Evolutionary conservation across 164 flowering plant genomes (phyloP), one percentile per base, ranked within the genome.

Genomic region (Magnolia sinica): DNA sequence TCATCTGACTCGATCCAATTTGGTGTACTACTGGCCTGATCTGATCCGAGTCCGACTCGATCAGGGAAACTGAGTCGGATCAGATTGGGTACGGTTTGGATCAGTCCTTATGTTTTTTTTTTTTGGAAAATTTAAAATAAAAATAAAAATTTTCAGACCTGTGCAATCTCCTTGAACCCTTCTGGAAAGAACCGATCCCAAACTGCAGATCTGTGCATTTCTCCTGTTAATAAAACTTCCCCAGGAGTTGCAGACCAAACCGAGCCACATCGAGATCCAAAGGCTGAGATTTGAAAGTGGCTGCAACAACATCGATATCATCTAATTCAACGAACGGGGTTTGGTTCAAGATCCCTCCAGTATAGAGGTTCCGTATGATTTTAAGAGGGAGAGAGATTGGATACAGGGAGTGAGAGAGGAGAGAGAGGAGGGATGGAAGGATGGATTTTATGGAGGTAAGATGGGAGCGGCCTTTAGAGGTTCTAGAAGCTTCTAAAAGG

Each of bases 341-440:
- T 81, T 91, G 96, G 52, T 91, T 90, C 13, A 8, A 14, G 16
- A 81, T 70, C 70, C 91, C 93, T 68, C 98, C 94, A 0, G 97
- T 98, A 78, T 96, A 96, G 7, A 96, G 86, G 82, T 94, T 96
- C 76, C 99, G 84, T 18, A 92, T 85, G 70, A 92, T 87, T 80
- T 84, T 87, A 50, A 95, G 70, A 71, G 89, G 79, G 16, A 3
- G 77, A 10, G 23, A 88, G 82, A 81, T 79, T 79, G 7, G 72
- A 72, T 4, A 64, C 8, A 19, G 65, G 50, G 77, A 24, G 65
- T 45, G 27, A 83, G 82, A 71, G 85, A 73, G 80, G 85, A 63
- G 76, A 27, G 19, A 89, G 91, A n/a, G 87, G 84, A 22, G 90
- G 80, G 45, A 84, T 77, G 19, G 89, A 90, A n/a, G 87, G 84